phyloP scores from a whole-genome alignment of 1,284 basidiomycete species.

The Leccinum subrobustum region DNA sequence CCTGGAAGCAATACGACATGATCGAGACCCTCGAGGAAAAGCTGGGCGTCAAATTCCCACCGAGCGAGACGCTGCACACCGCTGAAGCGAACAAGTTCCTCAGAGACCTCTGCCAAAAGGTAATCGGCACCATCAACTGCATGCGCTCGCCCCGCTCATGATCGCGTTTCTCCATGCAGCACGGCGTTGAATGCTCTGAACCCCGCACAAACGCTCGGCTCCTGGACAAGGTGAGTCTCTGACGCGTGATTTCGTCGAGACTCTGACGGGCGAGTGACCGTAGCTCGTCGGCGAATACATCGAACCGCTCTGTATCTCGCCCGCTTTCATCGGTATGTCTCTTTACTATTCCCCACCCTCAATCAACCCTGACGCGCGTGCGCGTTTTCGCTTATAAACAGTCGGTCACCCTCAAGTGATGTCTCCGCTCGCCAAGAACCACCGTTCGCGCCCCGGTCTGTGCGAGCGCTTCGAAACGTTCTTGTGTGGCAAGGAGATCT shows the following conservation, averaged over 20 bases:
- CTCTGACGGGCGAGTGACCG: background rate
- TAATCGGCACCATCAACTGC: conserved; percentile 25
- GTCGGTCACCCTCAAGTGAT: conserved; percentile 99
- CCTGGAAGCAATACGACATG: conserved; percentile 99
- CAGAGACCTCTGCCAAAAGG: conserved; percentile 82
- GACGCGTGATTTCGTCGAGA: background rate
- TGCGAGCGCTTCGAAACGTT: conserved; percentile 99
- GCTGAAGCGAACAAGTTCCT: conserved; percentile 90
- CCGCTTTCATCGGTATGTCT: conserved; percentile 86
- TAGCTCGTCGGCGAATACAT: conserved; percentile 97
- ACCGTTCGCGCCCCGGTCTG: conserved; percentile 88
- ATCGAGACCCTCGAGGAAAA: conserved; percentile 95
- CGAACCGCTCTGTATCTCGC: conserved; percentile 95
- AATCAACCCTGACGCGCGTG: background rate
- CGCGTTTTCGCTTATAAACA: conserved; percentile 25
- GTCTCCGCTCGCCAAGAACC: conserved; percentile 97
- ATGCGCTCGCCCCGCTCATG: background rate
- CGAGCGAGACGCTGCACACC: conserved; percentile 88
- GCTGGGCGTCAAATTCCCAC: conserved; percentile 89
- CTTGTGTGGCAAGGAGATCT: conserved; percentile 98
- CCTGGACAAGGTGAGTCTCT: conserved; percentile 81
- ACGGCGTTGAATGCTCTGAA: conserved; percentile 97
- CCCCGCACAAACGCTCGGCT: conserved; percentile 95
- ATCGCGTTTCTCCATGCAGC: conserved; percentile 47
- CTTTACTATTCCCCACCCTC: background rate